Conservation (phyloP, 2,329 filamentous ascomycete genomes). For the Colletotrichum ledebouriae region DNA sequence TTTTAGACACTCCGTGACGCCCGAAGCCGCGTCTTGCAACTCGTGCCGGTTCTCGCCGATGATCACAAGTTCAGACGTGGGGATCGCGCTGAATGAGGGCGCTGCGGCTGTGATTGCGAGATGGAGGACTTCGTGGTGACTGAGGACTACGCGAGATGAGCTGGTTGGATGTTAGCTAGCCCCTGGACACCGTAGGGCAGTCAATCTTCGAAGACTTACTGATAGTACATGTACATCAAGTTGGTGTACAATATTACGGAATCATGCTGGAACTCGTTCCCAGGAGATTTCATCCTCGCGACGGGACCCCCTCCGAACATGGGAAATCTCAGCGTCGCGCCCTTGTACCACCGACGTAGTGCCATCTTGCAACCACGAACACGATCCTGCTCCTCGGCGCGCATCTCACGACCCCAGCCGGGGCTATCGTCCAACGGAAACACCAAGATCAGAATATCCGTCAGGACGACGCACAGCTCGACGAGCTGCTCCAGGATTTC, state of each 20-base stretch:
- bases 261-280: slow-evolving; percentile 54
- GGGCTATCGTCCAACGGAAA: slow-evolving; percentile 59
- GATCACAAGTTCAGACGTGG: slow-evolving; percentile 50
- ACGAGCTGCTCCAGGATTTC: slow-evolving; percentile 61
- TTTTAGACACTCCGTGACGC: slow-evolving; percentile 61
- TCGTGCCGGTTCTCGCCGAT: slow-evolving; percentile 58
- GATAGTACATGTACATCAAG: slow-evolving; percentile 65
- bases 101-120: slow-evolving; percentile 57
- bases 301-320: slow-evolving; percentile 52
- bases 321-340: slow-evolving; percentile 54
- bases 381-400: slow-evolving; percentile 49
- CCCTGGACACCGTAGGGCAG: neutral
- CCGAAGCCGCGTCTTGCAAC: slow-evolving; percentile 59
- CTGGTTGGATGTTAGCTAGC: slow-evolving; percentile 47
- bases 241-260: slow-evolving; percentile 61
- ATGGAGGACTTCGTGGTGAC: slow-evolving; percentile 61
- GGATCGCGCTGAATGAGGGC: slow-evolving; percentile 49
- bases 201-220: slow-evolving; percentile 52
- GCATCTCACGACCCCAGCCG: slow-evolving; percentile 54
- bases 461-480: slow-evolving; percentile 60
- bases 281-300: slow-evolving; percentile 46
- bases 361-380: slow-evolving; percentile 54
- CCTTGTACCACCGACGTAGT: slow-evolving; percentile 57
- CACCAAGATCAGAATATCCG: slow-evolving; percentile 60
- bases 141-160: slow-evolving; percentile 58